Evolutionary conservation across 345 rosid genomes (phyloP).

Genomic region (Eucalyptus rudis): DNA sequence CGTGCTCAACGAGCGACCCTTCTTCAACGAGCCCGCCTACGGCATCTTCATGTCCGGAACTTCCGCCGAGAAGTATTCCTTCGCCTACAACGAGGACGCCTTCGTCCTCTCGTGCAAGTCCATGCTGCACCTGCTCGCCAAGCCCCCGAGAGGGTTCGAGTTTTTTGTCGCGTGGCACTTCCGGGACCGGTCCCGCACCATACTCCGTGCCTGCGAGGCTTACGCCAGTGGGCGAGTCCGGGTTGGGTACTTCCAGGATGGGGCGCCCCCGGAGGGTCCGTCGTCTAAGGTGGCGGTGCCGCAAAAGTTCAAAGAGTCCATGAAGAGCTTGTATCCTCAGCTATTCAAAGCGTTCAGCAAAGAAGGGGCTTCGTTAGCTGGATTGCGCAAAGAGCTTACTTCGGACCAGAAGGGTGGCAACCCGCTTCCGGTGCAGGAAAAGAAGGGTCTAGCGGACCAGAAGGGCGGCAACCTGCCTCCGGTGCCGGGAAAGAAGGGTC

Average conservation of each 20-base stretch:
- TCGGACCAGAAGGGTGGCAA: neutral
- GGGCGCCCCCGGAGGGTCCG: neutral
- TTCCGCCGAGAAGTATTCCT: constrained; percentile 11
- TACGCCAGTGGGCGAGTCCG: constrained; percentile 12
- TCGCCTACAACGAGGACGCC: constrained; percentile 17
- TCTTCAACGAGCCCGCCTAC: constrained; percentile 33
- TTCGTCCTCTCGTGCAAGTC: constrained; percentile 25
- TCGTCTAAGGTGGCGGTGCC: neutral
- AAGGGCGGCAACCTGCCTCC: too few species aligned
- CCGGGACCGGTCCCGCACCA: constrained; percentile 2
- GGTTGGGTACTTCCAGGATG: constrained; percentile 16
- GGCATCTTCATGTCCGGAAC: neutral
- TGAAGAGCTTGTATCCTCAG: constrained; percentile 9
- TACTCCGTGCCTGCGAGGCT: constrained; percentile 22
- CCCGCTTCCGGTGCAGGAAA: neutral
- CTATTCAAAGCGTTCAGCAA: constrained; percentile 1
- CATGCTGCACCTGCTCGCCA: constrained; percentile 4
- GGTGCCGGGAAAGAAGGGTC: rapidly evolving
- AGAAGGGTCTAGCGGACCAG: neutral
- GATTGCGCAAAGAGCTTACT: neutral
- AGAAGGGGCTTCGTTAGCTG: constrained; percentile 14
- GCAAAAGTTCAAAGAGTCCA: constrained; percentile 5
- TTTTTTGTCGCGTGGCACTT: constrained; percentile 22
- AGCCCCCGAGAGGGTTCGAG: constrained; percentile 35
- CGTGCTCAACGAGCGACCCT: constrained; percentile 43